Percentiles rank a stretch among this genome's conserved stretches.
These are phyloP conservation scores for Podaxis pistillaris DNA, from an alignment of 768 basidiomycete species.

Conservation along the genomic window DNA sequence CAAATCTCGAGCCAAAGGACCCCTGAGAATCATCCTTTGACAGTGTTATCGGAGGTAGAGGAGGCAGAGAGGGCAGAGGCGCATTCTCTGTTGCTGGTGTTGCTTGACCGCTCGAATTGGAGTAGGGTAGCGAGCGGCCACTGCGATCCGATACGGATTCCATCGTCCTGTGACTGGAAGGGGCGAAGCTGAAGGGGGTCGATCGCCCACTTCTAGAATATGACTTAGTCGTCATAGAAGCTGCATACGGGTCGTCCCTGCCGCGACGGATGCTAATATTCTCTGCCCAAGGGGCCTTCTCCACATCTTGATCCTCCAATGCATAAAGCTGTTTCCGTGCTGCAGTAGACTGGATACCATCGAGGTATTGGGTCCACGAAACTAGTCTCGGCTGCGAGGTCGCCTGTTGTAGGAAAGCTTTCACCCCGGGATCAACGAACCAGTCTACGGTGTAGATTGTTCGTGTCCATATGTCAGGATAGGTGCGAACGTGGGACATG, in stretches of 20 bases:
- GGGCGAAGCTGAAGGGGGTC: not conserved
- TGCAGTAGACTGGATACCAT: constrained; percentile 30
- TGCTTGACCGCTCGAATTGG: constrained; percentile 1
- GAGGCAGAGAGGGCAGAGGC: constrained; percentile 20
- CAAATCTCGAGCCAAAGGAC: constrained; percentile 34
- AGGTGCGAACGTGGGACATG: constrained; percentile 39
- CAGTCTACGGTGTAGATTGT: constrained; percentile 55
- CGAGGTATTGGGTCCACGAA: constrained; percentile 19
- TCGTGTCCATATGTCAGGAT: constrained; percentile 51
- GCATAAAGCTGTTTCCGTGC: constrained; percentile 18
- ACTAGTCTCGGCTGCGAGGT: constrained; percentile 2
- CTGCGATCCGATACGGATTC: not conserved
- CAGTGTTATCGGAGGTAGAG: constrained; percentile 25
- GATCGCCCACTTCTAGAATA: not conserved
- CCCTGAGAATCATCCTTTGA: constrained; percentile 19
- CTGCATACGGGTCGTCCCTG: constrained; percentile 52
- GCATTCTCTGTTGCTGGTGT: constrained; percentile 19
- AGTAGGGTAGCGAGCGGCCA: not conserved
- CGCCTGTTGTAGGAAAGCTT: constrained; percentile 8
- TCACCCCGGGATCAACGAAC: constrained; percentile 36
- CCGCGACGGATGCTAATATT: constrained; percentile 48
- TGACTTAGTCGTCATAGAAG: constrained; percentile 17
- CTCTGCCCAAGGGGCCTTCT: constrained; percentile 50
- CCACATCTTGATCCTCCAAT: constrained; percentile 16
- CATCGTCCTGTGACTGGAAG: not conserved